Evolutionary conservation across 176 grass and related monocot genomes (phyloP).

Genomic region (Thalia dealbata): DNA sequence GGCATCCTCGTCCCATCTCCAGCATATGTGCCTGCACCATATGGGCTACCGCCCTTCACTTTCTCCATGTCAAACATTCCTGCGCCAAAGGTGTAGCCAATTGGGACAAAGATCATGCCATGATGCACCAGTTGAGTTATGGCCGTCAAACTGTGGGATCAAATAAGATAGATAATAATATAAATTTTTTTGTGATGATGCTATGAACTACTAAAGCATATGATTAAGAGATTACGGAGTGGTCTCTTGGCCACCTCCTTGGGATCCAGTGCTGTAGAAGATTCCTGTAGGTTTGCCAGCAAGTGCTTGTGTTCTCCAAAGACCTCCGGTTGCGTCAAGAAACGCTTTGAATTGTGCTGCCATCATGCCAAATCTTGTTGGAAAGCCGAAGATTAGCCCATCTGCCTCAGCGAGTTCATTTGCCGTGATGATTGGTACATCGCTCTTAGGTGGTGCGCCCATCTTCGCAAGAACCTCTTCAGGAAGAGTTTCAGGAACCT

Average conservation of each 20-base stretch:
- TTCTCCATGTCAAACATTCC: constrained; percentile 1
- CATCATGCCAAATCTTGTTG: constrained; percentile 9
- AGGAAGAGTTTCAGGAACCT: constrained; percentile 42
- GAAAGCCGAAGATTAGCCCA: background rate
- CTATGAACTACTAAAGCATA: too few relatives aligned
- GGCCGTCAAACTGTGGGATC: background rate
- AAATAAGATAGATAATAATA: too few relatives aligned
- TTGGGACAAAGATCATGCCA: constrained; percentile 13
- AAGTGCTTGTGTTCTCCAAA: background rate
- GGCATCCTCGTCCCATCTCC: background rate
- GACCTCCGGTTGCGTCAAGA: constrained; percentile 2
- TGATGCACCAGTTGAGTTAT: constrained; percentile 8
- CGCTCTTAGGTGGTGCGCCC: constrained; percentile 51
- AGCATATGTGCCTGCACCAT: constrained; percentile 4
- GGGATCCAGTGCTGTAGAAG: constrained; percentile 6
- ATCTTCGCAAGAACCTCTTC: constrained; percentile 60
- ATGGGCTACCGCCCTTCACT: background rate
- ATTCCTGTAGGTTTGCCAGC: constrained; percentile 6
- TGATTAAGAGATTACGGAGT: background rate
- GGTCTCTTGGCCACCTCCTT: constrained; percentile 9
- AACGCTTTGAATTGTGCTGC: constrained; percentile 15
- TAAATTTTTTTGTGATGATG: too few relatives aligned
- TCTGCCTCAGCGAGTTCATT: constrained; percentile 2
- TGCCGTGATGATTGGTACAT: constrained; percentile 7
- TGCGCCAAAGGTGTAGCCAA: constrained; percentile 6